These are phyloP conservation scores for Emericellopsis terricola DNA, from an alignment of 495 filamentous ascomycete species.

Conservation along the genomic window DNA sequence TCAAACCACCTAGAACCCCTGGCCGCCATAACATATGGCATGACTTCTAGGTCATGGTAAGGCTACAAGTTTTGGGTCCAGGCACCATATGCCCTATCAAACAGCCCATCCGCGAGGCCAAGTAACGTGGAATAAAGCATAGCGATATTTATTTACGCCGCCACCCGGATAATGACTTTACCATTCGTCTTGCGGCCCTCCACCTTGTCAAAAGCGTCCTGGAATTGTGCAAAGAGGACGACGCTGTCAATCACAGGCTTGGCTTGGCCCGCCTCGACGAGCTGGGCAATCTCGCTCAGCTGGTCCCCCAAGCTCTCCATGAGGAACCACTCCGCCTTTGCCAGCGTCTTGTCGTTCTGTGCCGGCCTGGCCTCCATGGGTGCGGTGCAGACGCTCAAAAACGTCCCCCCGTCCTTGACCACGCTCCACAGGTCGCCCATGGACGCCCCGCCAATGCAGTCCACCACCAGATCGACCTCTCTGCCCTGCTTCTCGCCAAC, in stretches of 20 bases:
- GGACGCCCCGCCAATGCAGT: slow-evolving; percentile 40
- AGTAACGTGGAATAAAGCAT: too few species aligned
- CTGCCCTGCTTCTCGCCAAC: slow-evolving; percentile 24
- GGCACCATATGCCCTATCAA: too few species aligned
- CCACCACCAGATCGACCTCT: slow-evolving; percentile 41
- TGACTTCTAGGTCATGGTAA: too few species aligned
- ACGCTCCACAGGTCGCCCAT: slow-evolving; percentile 31
- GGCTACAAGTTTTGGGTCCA: too few species aligned
- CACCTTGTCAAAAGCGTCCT: slow-evolving; percentile 45
- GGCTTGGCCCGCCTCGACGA: slow-evolving; percentile 43
- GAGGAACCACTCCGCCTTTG: slow-evolving; percentile 20
- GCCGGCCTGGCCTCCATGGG: slow-evolving; percentile 24
- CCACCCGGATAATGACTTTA: slow-evolving; percentile 42
- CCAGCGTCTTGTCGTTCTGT: slow-evolving; percentile 10
- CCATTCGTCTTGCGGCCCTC: slow-evolving; percentile 43
- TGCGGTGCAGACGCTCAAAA: slow-evolving; percentile 30
- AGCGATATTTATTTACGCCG: too few species aligned
- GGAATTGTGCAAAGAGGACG: slow-evolving; percentile 41
- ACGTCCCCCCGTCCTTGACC: slow-evolving; percentile 31
- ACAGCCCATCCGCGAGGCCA: too few species aligned
- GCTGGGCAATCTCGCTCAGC: slow-evolving; percentile 33
- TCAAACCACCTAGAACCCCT: too few species aligned
- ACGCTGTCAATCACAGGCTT: slow-evolving; percentile 40
- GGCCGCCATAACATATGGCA: too few species aligned
- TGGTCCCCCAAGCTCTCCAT: slow-evolving; percentile 48